phyloP scores from a whole-genome alignment of 768 basidiomycete species.

The Psilocybe subaeruginosa region DNA sequence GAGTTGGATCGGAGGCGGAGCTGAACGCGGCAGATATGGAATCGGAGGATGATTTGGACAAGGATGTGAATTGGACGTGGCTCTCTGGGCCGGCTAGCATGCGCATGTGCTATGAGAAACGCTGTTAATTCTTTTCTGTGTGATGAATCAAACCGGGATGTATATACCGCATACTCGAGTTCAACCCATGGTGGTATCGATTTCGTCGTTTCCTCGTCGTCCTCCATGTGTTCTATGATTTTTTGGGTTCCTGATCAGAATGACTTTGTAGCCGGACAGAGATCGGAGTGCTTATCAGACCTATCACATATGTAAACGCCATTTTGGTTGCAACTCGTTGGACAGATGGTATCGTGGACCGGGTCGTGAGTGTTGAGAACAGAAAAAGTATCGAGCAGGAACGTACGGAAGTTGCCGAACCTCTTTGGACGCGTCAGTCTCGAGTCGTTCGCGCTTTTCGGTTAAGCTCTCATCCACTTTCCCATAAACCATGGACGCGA shows the following conservation, averaged over 20 bases:
- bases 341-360: too few species aligned
- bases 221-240: conserved; percentile 87
- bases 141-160: background rate
- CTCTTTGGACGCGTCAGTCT: too few species aligned
- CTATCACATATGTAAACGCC: conserved; percentile 53
- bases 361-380: too few species aligned
- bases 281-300: conserved; percentile 27
- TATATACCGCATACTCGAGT: conserved; percentile 79
- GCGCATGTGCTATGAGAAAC: conserved; percentile 73
- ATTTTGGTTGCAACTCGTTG: too few species aligned
- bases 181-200: conserved; percentile 89
- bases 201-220: conserved; percentile 76
- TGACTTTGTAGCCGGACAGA: background rate
- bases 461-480: too few species aligned
- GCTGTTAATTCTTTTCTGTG: background rate
- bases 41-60: conserved; percentile 70
- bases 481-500: too few species aligned
- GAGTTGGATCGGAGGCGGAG: conserved; percentile 8
- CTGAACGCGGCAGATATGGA: conserved; percentile 48
- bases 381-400: too few species aligned
- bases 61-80: conserved; percentile 81
- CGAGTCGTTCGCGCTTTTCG: too few species aligned
- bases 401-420: too few species aligned
- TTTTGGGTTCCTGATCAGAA: conserved; percentile 2
- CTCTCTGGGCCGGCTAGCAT: conserved; percentile 67